Evolutionary conservation across 164 flowering plant genomes (phyloP).

Genomic region (Hamamelis virginiana): DNA sequence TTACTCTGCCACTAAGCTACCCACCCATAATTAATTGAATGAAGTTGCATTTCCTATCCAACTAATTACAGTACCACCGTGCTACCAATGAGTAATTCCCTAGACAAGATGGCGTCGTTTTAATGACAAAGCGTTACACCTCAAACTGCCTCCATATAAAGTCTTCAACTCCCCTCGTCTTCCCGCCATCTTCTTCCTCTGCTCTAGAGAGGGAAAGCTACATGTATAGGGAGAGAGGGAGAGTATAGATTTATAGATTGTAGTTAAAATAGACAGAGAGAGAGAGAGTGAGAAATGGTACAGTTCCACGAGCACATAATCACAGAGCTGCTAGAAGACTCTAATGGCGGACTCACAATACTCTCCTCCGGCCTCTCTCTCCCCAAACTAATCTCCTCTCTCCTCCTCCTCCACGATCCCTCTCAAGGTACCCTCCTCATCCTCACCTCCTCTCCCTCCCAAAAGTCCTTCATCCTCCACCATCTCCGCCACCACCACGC

Average conservation of each 20-base stretch:
- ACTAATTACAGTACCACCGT: too few species aligned
- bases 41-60: too few species aligned
- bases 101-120: too few species aligned
- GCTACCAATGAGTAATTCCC: too few species aligned
- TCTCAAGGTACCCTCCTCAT: slow-evolving; percentile 73
- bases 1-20: too few species aligned
- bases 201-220: too few species aligned
- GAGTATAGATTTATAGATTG: too few species aligned
- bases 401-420: slow-evolving; percentile 72
- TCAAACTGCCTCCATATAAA: too few species aligned
- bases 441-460: slow-evolving; percentile 65
- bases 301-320: slow-evolving; percentile 82
- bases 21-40: too few species aligned
- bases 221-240: too few species aligned
- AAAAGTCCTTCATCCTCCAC: slow-evolving; percentile 38
- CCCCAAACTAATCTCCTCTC: slow-evolving; percentile 64
- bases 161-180: not conserved
- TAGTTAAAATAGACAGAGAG: too few species aligned
- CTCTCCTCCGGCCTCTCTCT: slow-evolving; percentile 85
- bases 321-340: slow-evolving; percentile 75
- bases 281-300: slow-evolving; percentile 42
- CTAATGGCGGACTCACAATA: slow-evolving; percentile 67
- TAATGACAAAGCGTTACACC: too few species aligned
- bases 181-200: slow-evolving; percentile 16
- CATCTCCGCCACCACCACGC: slow-evolving; percentile 13